Conservation (phyloP, 768 basidiomycete genomes). For the Lepiota venenata region DNA sequence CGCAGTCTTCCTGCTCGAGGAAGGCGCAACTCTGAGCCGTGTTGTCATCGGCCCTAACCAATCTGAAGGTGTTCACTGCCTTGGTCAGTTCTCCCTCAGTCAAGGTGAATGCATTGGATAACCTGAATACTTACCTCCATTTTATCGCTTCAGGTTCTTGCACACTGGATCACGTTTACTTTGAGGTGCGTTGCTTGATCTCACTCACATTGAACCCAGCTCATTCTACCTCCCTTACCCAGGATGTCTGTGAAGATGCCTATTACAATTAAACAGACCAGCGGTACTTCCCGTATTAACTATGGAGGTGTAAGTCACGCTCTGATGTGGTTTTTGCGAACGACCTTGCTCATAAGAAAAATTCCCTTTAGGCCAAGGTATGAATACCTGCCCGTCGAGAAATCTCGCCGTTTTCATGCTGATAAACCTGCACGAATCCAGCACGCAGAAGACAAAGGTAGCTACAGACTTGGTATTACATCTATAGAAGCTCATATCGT, state of each 20-base stretch:
- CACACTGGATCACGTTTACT: slow-evolving; percentile 28
- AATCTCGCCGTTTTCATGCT: neutral
- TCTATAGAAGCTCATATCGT: too few species aligned
- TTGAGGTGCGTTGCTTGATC: slow-evolving; percentile 19
- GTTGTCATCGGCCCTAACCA: slow-evolving; percentile 40
- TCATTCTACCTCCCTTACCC: neutral
- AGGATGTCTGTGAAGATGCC: slow-evolving; percentile 38
- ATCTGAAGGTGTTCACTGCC: slow-evolving; percentile 37
- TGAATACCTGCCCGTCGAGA: neutral
- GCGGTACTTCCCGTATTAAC: slow-evolving; percentile 32
- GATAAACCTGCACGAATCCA: slow-evolving; percentile 7
- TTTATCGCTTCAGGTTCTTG: slow-evolving; percentile 20
- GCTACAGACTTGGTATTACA: too few species aligned
- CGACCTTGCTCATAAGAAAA: neutral
- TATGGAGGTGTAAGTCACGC: slow-evolving; percentile 30
- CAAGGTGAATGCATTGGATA: neutral
- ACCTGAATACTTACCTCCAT: neutral
- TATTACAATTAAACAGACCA: slow-evolving; percentile 37
- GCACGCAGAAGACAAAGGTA: slow-evolving; percentile 29
- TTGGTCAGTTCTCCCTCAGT: slow-evolving; percentile 21
- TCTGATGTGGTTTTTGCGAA: neutral
- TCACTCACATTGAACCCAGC: neutral
- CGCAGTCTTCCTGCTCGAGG: slow-evolving; percentile 37
- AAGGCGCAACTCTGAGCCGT: slow-evolving; percentile 36
- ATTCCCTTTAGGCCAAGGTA: slow-evolving; percentile 24